A percentile compares a stretch with the other conserved stretches of the same genome.
Evolutionary conservation across 1,139 yeast genomes (phyloP).

Genomic region (Saccharomyces hybrid): DNA sequence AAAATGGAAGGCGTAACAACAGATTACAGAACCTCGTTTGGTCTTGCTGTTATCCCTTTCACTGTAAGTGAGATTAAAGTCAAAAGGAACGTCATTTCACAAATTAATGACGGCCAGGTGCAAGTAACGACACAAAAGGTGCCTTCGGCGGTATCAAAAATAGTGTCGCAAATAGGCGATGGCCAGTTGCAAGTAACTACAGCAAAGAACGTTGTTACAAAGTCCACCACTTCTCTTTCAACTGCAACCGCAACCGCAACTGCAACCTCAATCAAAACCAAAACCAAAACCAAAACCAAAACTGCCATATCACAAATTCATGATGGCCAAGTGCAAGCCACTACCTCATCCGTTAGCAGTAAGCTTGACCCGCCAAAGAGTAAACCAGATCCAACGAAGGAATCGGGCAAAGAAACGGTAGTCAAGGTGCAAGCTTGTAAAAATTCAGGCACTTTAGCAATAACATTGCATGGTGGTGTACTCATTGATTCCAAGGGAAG

Average conservation of each 20-base stretch:
- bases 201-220: conserved; percentile 12
- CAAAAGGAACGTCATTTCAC: too few relatives aligned
- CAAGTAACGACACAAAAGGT: too few relatives aligned
- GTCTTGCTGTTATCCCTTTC: conserved; percentile 33
- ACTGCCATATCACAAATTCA: too few relatives aligned
- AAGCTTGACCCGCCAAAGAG: neutral
- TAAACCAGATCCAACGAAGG: conserved; percentile 5
- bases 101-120: too few relatives aligned
- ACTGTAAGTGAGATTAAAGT: conserved; percentile 13
- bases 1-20: conserved; percentile 34
- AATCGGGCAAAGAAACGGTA: neutral
- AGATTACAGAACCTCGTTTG: conserved; percentile 41
- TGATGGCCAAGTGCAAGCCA: too few relatives aligned
- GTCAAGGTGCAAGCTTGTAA: conserved; percentile 4
- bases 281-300: too few relatives aligned
- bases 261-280: too few relatives aligned
- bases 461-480: too few relatives aligned
- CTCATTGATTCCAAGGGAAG: too few relatives aligned
- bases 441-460: too few relatives aligned
- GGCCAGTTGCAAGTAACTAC: conserved; percentile 49
- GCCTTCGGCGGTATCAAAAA: conserved; percentile 2
- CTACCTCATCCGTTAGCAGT: conserved; percentile 15
- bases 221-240: conserved; percentile 33
- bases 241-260: conserved; percentile 24
- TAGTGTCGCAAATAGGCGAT: conserved; percentile 40